A percentile compares a stretch with the other conserved stretches of the same genome.
Conservation (phyloP, 768 basidiomycete genomes). For the Mycena metata region DNA sequence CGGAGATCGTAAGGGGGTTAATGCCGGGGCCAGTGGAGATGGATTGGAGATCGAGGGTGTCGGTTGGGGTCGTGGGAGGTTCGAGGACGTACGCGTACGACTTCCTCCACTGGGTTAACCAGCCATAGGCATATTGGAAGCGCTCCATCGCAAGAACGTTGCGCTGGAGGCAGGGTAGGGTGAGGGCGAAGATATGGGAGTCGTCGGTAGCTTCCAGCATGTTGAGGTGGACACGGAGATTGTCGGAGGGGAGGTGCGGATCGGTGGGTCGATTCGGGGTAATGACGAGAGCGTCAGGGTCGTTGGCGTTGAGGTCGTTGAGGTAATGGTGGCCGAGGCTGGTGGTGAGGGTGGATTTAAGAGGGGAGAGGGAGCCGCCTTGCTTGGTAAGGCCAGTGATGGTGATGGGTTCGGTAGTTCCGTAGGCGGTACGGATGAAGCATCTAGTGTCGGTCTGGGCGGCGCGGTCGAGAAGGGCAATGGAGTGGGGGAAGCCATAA, state of each 20-base stretch:
- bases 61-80: neutral
- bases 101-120: constrained; percentile 43
- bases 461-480: constrained; percentile 38
- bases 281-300: constrained; percentile 12
- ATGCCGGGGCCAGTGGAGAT: constrained; percentile 7
- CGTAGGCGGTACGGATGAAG: constrained; percentile 37
- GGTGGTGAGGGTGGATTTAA: constrained; percentile 44
- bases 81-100: constrained; percentile 33
- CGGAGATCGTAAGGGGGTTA: constrained; percentile 24
- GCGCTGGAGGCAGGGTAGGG: constrained; percentile 14
- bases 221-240: neutral
- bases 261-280: neutral
- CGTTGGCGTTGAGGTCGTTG: constrained; percentile 14
- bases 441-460: constrained; percentile 34
- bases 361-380: constrained; percentile 41
- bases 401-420: constrained; percentile 35
- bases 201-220: constrained; percentile 25
- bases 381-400: constrained; percentile 43
- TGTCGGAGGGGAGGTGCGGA: neutral
- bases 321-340: too few relatives aligned
- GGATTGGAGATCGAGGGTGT: constrained; percentile 9
- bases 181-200: neutral
- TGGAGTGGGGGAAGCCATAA: constrained; percentile 34
- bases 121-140: constrained; percentile 45
- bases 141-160: constrained; percentile 35